Base-by-base conservation (phyloP, 768 basidiomycete genomes). In the Pleurotus salmoneostramineus region DNA sequence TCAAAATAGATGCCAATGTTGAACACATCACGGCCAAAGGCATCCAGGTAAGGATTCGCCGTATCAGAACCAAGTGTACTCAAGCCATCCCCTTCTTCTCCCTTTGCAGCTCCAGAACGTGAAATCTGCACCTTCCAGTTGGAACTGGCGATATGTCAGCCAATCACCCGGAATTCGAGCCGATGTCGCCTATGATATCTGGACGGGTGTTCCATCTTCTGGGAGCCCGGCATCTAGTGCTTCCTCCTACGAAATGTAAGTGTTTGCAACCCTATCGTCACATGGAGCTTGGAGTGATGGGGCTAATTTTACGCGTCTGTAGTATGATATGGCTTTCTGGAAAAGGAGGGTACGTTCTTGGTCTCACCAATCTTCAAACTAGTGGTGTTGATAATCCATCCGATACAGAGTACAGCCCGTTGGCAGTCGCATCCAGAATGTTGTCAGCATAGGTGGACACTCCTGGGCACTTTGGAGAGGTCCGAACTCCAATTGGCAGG, bases 281-380 rank as follows among this genome's bases (percentile, higher is more conserved):
- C 21, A 27, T 27, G 21, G 21, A 27, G 21, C 21, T 27, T 27
- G 21, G 21, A 27, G 21, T 27, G 21, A 27, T 27, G 3, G 14
- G 50, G 15, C 17, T 37, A 37, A 45, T 7, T 36, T 27, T n/a
- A 51, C 44, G 44, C 21, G 21, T 3, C 21, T 27, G 14, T 58
- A 81, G 80, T 56, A 84, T 84, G 82, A 82, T 84, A 58, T 84
- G 83, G 83, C 75, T 84, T 31, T 83, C 82, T 52, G 77, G 80
- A 37, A 73, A 73, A 10, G 83, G 82, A 65, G 78, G 78, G 82
- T 83, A 65, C 59, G 74, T 56, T 6, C 8, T 1, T 12, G 33
- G 5, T 32, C 6, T 37, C 6, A 46, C 15, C 11, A 58, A 44
- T 35, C 42, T n/a, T 15, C 7, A 43, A 33, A 21, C 31, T 36